phyloP scores from a whole-genome alignment of 2,329 filamentous ascomycete species.

The Dothistroma pini region DNA sequence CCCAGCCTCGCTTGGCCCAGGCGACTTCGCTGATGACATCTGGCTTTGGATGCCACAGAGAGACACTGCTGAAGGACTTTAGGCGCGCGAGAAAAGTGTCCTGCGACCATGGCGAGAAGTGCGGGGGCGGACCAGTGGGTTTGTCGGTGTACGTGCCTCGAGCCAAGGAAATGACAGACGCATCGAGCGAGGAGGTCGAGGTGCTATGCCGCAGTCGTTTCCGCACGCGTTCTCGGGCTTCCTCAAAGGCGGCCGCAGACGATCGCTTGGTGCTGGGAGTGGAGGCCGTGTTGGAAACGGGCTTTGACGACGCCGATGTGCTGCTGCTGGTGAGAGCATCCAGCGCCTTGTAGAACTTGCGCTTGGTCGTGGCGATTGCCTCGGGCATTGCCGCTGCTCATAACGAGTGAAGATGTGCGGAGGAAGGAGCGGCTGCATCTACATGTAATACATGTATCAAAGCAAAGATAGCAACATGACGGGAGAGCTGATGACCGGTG shows the following conservation, averaged over 20 bases:
- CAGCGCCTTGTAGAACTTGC: constrained; percentile 74
- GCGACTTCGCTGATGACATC: constrained; percentile 80
- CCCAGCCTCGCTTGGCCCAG: constrained; percentile 93
- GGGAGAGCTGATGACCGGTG: too few relatives aligned
- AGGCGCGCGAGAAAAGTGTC: constrained; percentile 75
- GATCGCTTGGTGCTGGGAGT: constrained; percentile 27
- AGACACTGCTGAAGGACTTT: constrained; percentile 85
- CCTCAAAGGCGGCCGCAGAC: constrained; percentile 22
- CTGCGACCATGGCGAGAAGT: constrained; percentile 83
- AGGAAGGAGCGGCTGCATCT: too few relatives aligned
- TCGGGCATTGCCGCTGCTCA: constrained; percentile 33
- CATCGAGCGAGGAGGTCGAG: constrained; percentile 25
- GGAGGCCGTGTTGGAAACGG: constrained; percentile 35
- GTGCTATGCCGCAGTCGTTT: constrained; percentile 33
- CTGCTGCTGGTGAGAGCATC: constrained; percentile 54
- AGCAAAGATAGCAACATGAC: too few relatives aligned
- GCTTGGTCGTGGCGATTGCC: constrained; percentile 72
- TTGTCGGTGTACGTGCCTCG: constrained; percentile 27
- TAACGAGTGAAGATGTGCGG: not conserved
- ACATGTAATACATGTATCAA: too few relatives aligned
- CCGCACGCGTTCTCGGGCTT: constrained; percentile 27
- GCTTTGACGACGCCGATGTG: constrained; percentile 33
- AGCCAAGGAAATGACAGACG: constrained; percentile 31
- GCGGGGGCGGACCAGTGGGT: constrained; percentile 44
- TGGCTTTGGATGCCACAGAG: constrained; percentile 91